Conservation (phyloP, 371 early-diverging fungal genomes). For the Mortierella polycephala region DNA sequence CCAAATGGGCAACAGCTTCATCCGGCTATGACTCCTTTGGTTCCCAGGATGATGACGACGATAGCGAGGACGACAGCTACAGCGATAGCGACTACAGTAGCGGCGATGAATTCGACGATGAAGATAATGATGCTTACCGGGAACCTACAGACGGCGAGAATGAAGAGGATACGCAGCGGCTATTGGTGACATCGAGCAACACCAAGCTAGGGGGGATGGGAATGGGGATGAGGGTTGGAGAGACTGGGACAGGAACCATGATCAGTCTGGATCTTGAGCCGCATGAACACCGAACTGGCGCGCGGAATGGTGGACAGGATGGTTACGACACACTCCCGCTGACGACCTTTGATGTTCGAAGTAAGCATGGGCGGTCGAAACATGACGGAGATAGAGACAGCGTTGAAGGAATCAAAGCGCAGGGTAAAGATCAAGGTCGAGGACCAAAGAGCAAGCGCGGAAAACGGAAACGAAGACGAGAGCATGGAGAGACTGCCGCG, state of each 20-base stretch:
- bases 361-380: slow-evolving; percentile 1
- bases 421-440: slow-evolving; percentile 10
- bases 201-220: slow-evolving; percentile 39
- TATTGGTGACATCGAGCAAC: slow-evolving; percentile 31
- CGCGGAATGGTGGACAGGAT: not conserved
- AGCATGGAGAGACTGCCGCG: not conserved
- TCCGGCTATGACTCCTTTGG: slow-evolving; percentile 30
- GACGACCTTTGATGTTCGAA: slow-evolving; percentile 14
- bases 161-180: slow-evolving; percentile 39
- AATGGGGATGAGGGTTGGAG: slow-evolving; percentile 47
- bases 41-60: slow-evolving; percentile 12
- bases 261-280: slow-evolving; percentile 48
- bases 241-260: slow-evolving; percentile 51
- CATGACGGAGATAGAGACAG: not conserved
- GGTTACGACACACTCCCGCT: slow-evolving; percentile 36
- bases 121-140: slow-evolving; percentile 2
- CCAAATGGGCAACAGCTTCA: not conserved
- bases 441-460: not conserved
- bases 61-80: slow-evolving; percentile 1
- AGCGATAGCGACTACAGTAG: slow-evolving; percentile 11
- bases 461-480: not conserved
- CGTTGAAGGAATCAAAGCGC: slow-evolving; percentile 5
- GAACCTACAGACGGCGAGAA: slow-evolving; percentile 5
- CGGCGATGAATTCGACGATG: slow-evolving; percentile 4
- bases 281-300: slow-evolving; percentile 9